phyloP scores from a whole-genome alignment of 306 rosid species.

The Begonia masoniana region DNA sequence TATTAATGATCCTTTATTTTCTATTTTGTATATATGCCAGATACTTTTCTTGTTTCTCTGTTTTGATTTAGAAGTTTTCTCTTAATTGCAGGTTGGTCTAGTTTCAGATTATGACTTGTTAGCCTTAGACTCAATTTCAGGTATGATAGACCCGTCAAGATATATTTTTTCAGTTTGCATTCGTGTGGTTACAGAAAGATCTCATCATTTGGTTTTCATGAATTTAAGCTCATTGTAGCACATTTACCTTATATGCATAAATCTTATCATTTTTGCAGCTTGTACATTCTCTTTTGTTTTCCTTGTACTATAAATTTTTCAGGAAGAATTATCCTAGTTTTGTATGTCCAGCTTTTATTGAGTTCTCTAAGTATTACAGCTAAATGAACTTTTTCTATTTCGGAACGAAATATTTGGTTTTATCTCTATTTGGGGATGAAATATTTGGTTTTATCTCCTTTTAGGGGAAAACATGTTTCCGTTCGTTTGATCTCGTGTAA shows the following conservation, averaged over 20 bases:
- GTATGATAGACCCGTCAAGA: conserved; percentile 18
- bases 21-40: background rate
- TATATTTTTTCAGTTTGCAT: background rate
- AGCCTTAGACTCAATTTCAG: conserved; percentile 78
- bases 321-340: no score
- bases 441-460: no score
- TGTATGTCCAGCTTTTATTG: no score
- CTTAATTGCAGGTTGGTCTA: conserved; percentile 76
- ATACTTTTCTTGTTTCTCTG: background rate
- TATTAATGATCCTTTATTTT: background rate
- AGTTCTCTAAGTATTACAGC: no score
- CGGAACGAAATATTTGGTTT: no score
- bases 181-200: background rate
- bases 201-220: background rate
- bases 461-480: no score
- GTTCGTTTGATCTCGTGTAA: no score
- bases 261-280: background rate
- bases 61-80: conserved; percentile 1
- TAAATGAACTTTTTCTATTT: no score
- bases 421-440: no score
- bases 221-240: background rate
- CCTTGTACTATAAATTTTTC: no score
- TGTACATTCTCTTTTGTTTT: background rate
- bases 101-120: conserved; percentile 90
- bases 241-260: background rate